Evolutionary conservation across 176 grass and related monocot species (phyloP).

Genomic region (Avena insularis): DNA sequence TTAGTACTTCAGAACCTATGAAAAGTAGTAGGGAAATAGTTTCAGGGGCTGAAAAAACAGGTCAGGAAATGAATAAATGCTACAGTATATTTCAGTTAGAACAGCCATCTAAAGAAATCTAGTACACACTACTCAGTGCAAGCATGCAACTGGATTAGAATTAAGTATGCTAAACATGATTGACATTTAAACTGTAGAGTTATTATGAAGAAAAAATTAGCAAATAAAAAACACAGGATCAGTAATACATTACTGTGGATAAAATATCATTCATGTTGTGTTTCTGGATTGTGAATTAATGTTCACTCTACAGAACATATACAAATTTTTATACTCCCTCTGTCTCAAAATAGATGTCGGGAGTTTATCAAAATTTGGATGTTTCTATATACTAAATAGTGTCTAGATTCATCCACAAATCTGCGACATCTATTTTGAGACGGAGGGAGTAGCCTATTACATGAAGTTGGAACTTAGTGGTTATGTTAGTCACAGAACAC

Average conservation of each 20-base stretch:
- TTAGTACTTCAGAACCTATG: constrained; percentile 88
- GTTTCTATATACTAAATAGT: too few species aligned
- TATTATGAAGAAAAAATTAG: neutral
- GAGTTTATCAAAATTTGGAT: too few species aligned
- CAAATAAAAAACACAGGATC: neutral
- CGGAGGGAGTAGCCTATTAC: neutral
- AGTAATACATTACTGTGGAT: neutral
- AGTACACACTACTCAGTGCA: constrained; percentile 13
- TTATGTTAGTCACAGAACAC: neutral
- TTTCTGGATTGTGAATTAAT: neutral
- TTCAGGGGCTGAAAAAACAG: constrained; percentile 18
- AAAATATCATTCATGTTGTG: neutral
- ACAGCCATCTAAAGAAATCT: neutral
- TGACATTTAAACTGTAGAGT: neutral
- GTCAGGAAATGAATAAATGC: constrained; percentile 4
- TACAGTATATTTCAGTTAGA: constrained; percentile 23
- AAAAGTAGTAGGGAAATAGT: constrained; percentile 32
- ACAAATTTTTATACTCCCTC: neutral
- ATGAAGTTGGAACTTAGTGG: neutral
- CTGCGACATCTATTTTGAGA: too few species aligned
- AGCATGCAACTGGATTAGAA: constrained; percentile 12
- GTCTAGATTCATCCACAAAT: too few species aligned
- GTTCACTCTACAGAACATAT: neutral
- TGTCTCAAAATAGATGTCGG: too few species aligned
- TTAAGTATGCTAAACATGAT: constrained; percentile 26